phyloP scores from a whole-genome alignment of 805 yeast genomes.

The Candida tallmaniae region DNA sequence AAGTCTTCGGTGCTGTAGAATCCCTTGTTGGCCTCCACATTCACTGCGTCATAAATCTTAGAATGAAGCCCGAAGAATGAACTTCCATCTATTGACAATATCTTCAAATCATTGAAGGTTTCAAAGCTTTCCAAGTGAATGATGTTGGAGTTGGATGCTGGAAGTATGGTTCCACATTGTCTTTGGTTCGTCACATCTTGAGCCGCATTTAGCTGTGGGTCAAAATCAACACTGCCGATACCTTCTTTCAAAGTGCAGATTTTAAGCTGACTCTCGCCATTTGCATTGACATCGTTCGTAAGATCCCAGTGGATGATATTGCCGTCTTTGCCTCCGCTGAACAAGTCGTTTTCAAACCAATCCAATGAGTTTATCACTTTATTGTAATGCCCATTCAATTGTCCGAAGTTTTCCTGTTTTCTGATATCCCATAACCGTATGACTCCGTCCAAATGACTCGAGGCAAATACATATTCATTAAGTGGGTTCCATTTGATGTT shows the following conservation, averaged over 20 bases:
- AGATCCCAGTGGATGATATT: constrained; percentile 66
- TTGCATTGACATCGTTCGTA: constrained; percentile 18
- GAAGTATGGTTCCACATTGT: constrained; percentile 61
- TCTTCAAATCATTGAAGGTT: constrained; percentile 27
- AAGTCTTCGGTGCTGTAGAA: constrained; percentile 30
- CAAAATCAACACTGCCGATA: constrained; percentile 35
- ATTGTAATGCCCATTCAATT: constrained; percentile 53
- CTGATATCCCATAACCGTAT: constrained; percentile 76
- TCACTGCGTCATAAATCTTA: constrained; percentile 29
- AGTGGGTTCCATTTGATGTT: constrained; percentile 59
- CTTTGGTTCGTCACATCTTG: constrained; percentile 32
- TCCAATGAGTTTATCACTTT: constrained; percentile 47
- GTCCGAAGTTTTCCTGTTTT: constrained; percentile 48
- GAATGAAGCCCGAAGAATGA: constrained; percentile 56
- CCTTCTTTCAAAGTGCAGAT: constrained; percentile 46
- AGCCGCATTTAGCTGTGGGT: constrained; percentile 26
- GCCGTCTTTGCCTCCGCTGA: constrained; percentile 63
- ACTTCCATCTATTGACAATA: constrained; percentile 51
- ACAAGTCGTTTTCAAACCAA: constrained; percentile 55
- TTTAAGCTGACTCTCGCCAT: constrained; percentile 9
- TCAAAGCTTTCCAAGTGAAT: constrained; percentile 39
- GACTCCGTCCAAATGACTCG: constrained; percentile 54
- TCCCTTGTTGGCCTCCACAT: constrained; percentile 12
- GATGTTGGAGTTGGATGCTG: constrained; percentile 51
- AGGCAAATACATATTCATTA: constrained; percentile 58